phyloP scores from a whole-genome alignment of 345 rosid genomes.

The Lepidium africanum region DNA sequence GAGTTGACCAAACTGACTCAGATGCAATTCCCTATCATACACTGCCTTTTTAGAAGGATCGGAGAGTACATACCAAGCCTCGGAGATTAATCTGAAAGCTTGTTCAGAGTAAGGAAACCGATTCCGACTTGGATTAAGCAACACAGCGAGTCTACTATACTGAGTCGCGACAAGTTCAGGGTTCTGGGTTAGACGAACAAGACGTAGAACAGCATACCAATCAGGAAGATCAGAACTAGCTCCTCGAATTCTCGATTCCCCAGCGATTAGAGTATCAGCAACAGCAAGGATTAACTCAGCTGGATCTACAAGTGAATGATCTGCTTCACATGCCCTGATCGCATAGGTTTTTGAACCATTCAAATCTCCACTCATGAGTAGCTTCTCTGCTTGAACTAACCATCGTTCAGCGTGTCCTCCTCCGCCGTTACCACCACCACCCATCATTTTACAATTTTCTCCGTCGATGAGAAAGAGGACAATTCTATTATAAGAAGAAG shows the following conservation, averaged over 20 bases:
- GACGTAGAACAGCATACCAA: slow-evolving; percentile 77
- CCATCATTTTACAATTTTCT: slow-evolving; percentile 23
- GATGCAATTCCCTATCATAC: slow-evolving; percentile 63
- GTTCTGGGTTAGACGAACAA: slow-evolving; percentile 50
- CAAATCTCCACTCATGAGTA: slow-evolving; percentile 53
- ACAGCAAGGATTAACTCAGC: slow-evolving; percentile 73
- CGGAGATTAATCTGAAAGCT: slow-evolving; percentile 59
- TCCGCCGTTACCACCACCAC: slow-evolving; percentile 30
- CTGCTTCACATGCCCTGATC: slow-evolving; percentile 72
- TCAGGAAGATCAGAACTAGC: slow-evolving; percentile 32
- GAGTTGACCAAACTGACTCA: slow-evolving; percentile 50
- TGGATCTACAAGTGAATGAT: slow-evolving; percentile 47
- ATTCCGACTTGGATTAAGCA: slow-evolving; percentile 55
- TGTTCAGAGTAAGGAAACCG: slow-evolving; percentile 59
- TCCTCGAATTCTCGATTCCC: slow-evolving; percentile 34
- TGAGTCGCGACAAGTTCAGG: slow-evolving; percentile 66
- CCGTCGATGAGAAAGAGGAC: not conserved
- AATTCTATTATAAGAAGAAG: no score
- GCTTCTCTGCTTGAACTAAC: slow-evolving; percentile 71
- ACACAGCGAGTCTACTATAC: slow-evolving; percentile 63
- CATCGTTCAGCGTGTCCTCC: slow-evolving; percentile 68
- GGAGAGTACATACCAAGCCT: slow-evolving; percentile 77
- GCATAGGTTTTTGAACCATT: slow-evolving; percentile 72
- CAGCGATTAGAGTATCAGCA: slow-evolving; percentile 72
- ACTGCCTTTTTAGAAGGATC: slow-evolving; percentile 51